Evolutionary conservation across 1,284 basidiomycete genomes (phyloP).

Genomic region (Paramarasmius palmivorus): DNA sequence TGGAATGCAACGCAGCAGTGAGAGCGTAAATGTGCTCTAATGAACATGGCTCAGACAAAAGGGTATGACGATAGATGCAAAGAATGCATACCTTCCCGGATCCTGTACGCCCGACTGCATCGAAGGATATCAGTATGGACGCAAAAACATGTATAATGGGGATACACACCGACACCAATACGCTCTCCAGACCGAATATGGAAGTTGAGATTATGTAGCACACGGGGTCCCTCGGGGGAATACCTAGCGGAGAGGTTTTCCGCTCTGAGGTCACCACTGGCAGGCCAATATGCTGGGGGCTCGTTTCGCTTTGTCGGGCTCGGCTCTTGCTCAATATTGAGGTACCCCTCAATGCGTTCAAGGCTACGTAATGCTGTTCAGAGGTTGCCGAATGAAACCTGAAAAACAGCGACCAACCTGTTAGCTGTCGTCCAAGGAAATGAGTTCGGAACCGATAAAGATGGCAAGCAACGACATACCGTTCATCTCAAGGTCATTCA

Average conservation of each 20-base stretch:
- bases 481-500: conserved; percentile 63
- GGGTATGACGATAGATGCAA: conserved; percentile 39
- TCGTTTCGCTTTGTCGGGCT: conserved; percentile 45
- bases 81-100: conserved; percentile 61
- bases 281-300: conserved; percentile 81
- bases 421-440: background rate
- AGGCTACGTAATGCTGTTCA: conserved; percentile 39
- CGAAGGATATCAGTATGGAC: background rate
- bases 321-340: conserved; percentile 73
- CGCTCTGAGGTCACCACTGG: conserved; percentile 66
- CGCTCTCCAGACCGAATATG: conserved; percentile 59
- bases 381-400: background rate
- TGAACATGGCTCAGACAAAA: conserved; percentile 19
- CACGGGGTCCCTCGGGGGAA: conserved; percentile 47
- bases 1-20: conserved; percentile 56
- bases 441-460: background rate
- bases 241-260: conserved; percentile 63
- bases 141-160: background rate
- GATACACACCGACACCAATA: conserved; percentile 53
- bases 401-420: background rate
- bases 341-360: conserved; percentile 75
- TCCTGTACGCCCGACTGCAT: conserved; percentile 69
- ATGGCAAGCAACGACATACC: conserved; percentile 31
- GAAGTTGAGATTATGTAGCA: conserved; percentile 58
- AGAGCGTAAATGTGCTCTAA: conserved; percentile 50